phyloP scores from a whole-genome alignment of 352 stramenopile species.

The Globisporangium parvum region DNA sequence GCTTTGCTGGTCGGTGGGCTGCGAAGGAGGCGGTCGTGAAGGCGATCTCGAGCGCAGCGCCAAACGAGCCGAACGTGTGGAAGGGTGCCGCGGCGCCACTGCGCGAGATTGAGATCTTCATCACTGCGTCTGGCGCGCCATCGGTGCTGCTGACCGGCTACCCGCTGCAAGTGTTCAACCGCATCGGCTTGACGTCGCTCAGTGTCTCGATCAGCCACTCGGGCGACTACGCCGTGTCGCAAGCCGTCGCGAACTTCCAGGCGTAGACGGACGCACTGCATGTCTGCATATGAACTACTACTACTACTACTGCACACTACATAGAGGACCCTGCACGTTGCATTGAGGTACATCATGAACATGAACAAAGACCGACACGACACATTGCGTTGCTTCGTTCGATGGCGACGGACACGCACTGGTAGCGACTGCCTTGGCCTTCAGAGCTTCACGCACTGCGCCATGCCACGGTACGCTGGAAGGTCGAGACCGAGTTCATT shows the following conservation, averaged over 20 bases:
- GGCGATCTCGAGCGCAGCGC: constrained; percentile 75
- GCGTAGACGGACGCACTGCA: constrained; percentile 10
- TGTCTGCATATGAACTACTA: background rate
- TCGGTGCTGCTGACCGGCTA: constrained; percentile 72
- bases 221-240: constrained; percentile 80
- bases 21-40: constrained; percentile 90
- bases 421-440: background rate
- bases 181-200: constrained; percentile 59
- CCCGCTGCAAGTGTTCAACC: constrained; percentile 74
- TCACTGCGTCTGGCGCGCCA: constrained; percentile 68
- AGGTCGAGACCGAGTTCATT: constrained; percentile 62
- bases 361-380: background rate
- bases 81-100: constrained; percentile 63
- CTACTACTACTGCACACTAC: background rate
- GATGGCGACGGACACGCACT: background rate
- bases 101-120: constrained; percentile 85
- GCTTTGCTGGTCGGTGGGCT: constrained; percentile 84
- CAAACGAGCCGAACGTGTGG: constrained; percentile 64
- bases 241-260: constrained; percentile 72
- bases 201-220: constrained; percentile 89
- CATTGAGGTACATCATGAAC: background rate
- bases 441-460: constrained; percentile 55
- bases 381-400: background rate
- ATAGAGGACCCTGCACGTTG: background rate
- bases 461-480: constrained; percentile 45